A percentile compares a stretch with the other conserved stretches of the same genome.
These are phyloP conservation scores for Cyberlindnera japonica DNA, from an alignment of 805 yeast species.

Conservation along the genomic window DNA sequence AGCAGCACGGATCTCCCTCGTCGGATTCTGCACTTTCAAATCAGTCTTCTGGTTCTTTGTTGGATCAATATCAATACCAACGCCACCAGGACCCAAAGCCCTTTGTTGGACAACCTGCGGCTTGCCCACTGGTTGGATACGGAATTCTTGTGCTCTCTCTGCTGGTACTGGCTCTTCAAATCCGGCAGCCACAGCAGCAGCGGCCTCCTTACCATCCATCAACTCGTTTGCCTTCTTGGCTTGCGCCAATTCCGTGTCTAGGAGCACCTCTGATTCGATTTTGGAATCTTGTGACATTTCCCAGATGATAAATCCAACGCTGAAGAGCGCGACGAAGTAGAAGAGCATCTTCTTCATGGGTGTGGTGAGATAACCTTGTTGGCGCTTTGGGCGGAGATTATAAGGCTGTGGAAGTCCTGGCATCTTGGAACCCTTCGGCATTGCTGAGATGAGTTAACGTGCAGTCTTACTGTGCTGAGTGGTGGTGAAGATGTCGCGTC, in stretches of 20 bases:
- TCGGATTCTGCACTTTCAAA: no score
- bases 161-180: not conserved
- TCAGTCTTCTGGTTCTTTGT: not conserved
- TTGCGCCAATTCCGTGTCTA: conserved; percentile 21
- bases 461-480: not conserved
- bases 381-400: conserved; percentile 29
- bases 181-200: not conserved
- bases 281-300: conserved; percentile 23
- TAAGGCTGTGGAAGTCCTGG: conserved; percentile 43
- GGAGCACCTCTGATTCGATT: conserved; percentile 21
- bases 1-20: no score
- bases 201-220: not conserved
- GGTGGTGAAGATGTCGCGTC: no score
- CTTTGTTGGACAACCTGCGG: conserved; percentile 10
- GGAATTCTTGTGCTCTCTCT: not conserved
- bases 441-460: conserved; percentile 8
- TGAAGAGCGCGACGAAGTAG: conserved; percentile 33
- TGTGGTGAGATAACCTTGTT: conserved; percentile 37
- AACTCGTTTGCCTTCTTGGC: conserved; percentile 1
- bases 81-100: conserved; percentile 11
- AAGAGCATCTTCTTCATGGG: conserved; percentile 43
- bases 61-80: conserved; percentile 4
- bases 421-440: conserved; percentile 32
- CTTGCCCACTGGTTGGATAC: conserved; percentile 9
- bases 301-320: conserved; percentile 33